Evolutionary conservation across 163 green algal species (phyloP), one percentile per base, ranked within the genome.

Genomic region (Scenedesmus sp.): DNA sequence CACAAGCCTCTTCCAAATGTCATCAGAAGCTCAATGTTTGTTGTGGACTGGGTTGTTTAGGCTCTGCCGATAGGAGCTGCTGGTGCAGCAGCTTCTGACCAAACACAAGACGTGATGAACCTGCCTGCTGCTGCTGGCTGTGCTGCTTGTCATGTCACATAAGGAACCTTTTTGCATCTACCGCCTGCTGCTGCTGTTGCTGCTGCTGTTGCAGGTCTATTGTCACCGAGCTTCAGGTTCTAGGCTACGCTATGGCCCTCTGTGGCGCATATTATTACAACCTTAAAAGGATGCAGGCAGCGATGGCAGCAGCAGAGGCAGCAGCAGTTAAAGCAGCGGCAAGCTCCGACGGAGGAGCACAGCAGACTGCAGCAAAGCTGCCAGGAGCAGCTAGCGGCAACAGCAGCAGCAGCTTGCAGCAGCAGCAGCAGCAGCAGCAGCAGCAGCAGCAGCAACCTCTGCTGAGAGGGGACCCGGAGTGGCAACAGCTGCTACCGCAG

Each of bases 231-330:
- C 43, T 76, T 13, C 88, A 92, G 35, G 18, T 84, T 1, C 7
- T 83, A 43, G 88, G 88, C 80, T 92, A 92, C 51, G 43, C 59
- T 42, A 18, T 88, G 5, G 88, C 88, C 7, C 81, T 92, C 15
- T 42, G 24, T 13, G 88, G 88, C 1, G 88, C 53, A 24, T 84
- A 86, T 15, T 81, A 61, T 22, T 91, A 91, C 86, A 91, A 91
- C 51, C 70, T 65, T 2, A 24, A 43, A 15, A 91, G 81, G 51
- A 12, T 81, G 24, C 20, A 33, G 33, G 86, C 76, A 16, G 70
- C 59, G 0, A 46, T 82, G 61, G 33, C 61, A 35, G 85, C 65
- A 35, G 53, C 33, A 49, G 30, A 37, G 16, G 78, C 78, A 51
- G 78, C 85, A 51, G 40, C 40, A 18, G 84, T 42, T 33, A 88